Evolutionary conservation across 148 eudicot species (phyloP).

Genomic region (Euryodendron excelsum): DNA sequence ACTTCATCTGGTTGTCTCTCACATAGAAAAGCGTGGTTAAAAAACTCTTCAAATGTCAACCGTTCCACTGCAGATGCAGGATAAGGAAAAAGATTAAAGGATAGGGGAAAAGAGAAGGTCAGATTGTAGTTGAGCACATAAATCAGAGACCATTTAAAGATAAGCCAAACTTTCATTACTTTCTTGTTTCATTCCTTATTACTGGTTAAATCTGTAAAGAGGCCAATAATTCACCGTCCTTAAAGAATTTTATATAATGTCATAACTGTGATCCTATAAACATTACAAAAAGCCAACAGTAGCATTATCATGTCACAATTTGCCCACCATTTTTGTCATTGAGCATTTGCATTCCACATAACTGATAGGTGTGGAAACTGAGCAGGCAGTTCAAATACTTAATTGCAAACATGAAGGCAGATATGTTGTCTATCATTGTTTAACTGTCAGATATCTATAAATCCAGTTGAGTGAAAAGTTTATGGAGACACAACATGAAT

Average conservation of each 20-base stretch:
- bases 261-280: background rate
- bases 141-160: background rate
- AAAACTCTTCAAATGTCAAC: conserved; percentile 85
- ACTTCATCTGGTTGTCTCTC: conserved; percentile 44
- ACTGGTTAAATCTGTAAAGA: background rate
- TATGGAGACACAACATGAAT: background rate
- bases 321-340: background rate
- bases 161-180: conserved; percentile 2
- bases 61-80: conserved; percentile 64
- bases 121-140: background rate
- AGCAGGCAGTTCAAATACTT: background rate
- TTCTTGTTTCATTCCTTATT: conserved; percentile 6
- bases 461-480: background rate
- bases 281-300: background rate
- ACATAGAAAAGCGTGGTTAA: conserved; percentile 71
- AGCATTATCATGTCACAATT: background rate
- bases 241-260: background rate
- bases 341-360: background rate
- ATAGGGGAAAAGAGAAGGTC: background rate
- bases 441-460: background rate
- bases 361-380: background rate
- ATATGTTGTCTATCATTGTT: background rate
- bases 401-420: conserved; percentile 3
- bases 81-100: conserved; percentile 5
- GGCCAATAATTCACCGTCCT: background rate